Percentiles rank a stretch among this genome's conserved stretches.
These are phyloP conservation scores for Suillus americanus DNA, from an alignment of 768 basidiomycete genomes.

Conservation along the genomic window DNA sequence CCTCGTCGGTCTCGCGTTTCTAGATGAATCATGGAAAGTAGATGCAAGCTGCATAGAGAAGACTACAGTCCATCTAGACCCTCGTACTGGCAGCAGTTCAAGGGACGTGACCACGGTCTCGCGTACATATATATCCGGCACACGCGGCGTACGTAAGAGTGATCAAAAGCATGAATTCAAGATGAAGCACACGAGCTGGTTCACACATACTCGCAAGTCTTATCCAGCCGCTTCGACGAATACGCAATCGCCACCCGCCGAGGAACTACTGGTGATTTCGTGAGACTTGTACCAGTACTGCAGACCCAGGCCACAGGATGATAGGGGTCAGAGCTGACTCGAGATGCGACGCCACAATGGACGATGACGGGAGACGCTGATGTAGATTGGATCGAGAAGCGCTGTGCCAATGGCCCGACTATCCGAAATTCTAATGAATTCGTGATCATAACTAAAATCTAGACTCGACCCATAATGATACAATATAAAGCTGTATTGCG, in stretches of 20 bases:
- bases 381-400: slow-evolving; percentile 72
- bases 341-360: slow-evolving; percentile 66
- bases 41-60: background rate
- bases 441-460: background rate
- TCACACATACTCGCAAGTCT: background rate
- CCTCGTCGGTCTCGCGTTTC: background rate
- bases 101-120: background rate
- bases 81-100: background rate
- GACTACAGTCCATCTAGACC: background rate
- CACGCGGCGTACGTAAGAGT: background rate
- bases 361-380: slow-evolving; percentile 37
- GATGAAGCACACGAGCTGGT: background rate
- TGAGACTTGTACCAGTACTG: background rate
- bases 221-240: background rate
- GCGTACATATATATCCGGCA: background rate
- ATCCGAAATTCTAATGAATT: slow-evolving; percentile 55
- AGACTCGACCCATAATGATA: background rate
- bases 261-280: background rate
- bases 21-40: background rate
- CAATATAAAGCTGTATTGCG: background rate
- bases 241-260: background rate
- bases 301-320: background rate
- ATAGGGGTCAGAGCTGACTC: background rate
- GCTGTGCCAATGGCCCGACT: slow-evolving; percentile 47
- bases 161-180: background rate